These are phyloP conservation scores for Pinus tabuliformis DNA, from an alignment of 75 land plant genomes.

Conservation along the genomic window DNA sequence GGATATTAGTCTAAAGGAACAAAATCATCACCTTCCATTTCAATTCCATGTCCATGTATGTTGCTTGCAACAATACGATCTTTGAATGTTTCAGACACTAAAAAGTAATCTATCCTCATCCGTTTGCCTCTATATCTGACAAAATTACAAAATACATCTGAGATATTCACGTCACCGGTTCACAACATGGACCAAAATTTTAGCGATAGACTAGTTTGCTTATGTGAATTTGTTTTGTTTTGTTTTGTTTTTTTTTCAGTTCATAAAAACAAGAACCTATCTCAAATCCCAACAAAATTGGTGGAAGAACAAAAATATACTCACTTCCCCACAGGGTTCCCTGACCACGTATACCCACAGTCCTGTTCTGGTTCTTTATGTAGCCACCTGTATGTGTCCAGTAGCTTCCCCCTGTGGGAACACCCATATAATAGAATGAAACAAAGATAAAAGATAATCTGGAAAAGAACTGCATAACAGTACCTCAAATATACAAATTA, in stretches of 20 bases:
- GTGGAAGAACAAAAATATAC: conserved; percentile 10
- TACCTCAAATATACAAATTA: neutral
- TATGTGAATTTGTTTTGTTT: no score
- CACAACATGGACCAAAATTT: no score
- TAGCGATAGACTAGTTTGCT: neutral
- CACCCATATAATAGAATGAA: no score
- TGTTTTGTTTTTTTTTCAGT: no score
- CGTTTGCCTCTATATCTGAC: conserved; percentile 91
- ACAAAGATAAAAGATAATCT: neutral
- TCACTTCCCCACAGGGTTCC: conserved; percentile 94
- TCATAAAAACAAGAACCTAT: neutral
- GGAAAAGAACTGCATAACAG: neutral
- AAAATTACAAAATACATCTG: neutral
- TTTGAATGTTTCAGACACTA: conserved; percentile 63
- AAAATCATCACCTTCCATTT: conserved; percentile 66
- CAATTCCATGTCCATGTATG: conserved; percentile 91
- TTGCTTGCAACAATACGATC: conserved; percentile 63
- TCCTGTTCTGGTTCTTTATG: conserved; percentile 86
- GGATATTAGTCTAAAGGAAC: conserved; percentile 1
- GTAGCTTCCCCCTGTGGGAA: conserved; percentile 66
- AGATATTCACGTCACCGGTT: neutral
- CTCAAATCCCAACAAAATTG: neutral
- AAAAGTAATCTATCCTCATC: conserved; percentile 95
- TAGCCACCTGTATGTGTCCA: conserved; percentile 83
- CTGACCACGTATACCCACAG: conserved; percentile 91